Percentiles rank a stretch among this genome's conserved stretches.
These are phyloP conservation scores for Lactarius sp. DNA, from an alignment of 768 basidiomycete species.

Conservation along the genomic window DNA sequence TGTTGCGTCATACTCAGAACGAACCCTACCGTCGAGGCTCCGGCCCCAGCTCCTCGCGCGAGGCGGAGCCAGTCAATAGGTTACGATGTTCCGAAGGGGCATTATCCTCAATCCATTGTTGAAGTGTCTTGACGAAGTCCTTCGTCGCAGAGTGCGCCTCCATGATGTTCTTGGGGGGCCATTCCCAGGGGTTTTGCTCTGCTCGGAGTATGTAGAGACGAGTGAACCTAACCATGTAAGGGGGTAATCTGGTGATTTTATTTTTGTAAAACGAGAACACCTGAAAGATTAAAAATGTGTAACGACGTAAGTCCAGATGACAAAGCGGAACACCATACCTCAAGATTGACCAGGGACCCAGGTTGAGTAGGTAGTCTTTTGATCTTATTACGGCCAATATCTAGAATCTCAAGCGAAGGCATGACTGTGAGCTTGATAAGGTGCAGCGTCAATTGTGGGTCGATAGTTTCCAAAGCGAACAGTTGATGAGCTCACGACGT, in stretches of 20 bases:
- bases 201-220: slow-evolving; percentile 75
- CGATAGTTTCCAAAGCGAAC: neutral
- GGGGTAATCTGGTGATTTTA: slow-evolving; percentile 71
- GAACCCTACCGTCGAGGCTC: slow-evolving; percentile 37
- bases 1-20: neutral
- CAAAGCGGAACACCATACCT: slow-evolving; percentile 40
- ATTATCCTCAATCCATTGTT: slow-evolving; percentile 69
- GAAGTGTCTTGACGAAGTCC: slow-evolving; percentile 67
- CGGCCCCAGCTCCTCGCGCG: slow-evolving; percentile 38
- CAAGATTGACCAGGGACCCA: slow-evolving; percentile 71
- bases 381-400: slow-evolving; percentile 91
- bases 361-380: slow-evolving; percentile 72
- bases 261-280: slow-evolving; percentile 87
- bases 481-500: slow-evolving; percentile 57
- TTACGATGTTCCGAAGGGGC: slow-evolving; percentile 33
- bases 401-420: slow-evolving; percentile 87
- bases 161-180: slow-evolving; percentile 70
- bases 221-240: slow-evolving; percentile 69
- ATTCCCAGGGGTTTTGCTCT: slow-evolving; percentile 90
- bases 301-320: neutral
- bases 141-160: slow-evolving; percentile 48
- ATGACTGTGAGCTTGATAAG: slow-evolving; percentile 67
- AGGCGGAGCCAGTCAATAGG: slow-evolving; percentile 47
- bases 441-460: slow-evolving; percentile 1
- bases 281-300: slow-evolving; percentile 35